phyloP scores from a whole-genome alignment of 2,329 filamentous ascomycete species.

The Cercospora sp. region DNA sequence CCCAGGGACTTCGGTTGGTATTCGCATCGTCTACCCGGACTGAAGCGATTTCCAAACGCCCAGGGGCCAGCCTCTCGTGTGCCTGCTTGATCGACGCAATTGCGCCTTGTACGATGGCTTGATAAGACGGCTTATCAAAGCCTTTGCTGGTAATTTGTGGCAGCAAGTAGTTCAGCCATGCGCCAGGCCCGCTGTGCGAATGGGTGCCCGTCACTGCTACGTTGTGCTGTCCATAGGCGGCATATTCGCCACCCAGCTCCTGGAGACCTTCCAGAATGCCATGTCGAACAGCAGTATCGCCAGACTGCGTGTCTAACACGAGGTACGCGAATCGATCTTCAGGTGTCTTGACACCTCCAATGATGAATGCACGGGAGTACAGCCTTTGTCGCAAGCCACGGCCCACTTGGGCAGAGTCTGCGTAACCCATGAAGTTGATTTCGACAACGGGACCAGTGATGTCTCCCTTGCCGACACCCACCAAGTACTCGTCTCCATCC shows the following conservation, averaged over 20 bases:
- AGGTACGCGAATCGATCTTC: slow-evolving; percentile 80
- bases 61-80: slow-evolving; percentile 69
- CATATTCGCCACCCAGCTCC: slow-evolving; percentile 69
- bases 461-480: slow-evolving; percentile 71
- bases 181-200: slow-evolving; percentile 86
- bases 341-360: slow-evolving; percentile 66
- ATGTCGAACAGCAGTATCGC: slow-evolving; percentile 83
- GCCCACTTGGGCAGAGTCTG: slow-evolving; percentile 77
- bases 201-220: slow-evolving; percentile 90
- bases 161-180: slow-evolving; percentile 91
- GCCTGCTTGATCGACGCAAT: slow-evolving; percentile 78
- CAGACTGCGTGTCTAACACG: slow-evolving; percentile 81
- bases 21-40: slow-evolving; percentile 73
- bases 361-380: slow-evolving; percentile 85
- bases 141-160: slow-evolving; percentile 87
- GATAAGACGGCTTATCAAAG: slow-evolving; percentile 82
- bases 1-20: slow-evolving; percentile 83
- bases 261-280: slow-evolving; percentile 78
- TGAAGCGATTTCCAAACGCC: slow-evolving; percentile 68
- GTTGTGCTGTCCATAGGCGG: slow-evolving; percentile 74
- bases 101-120: slow-evolving; percentile 84
- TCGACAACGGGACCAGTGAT: slow-evolving; percentile 83
- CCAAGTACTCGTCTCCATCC: slow-evolving; percentile 51
- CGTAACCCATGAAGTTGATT: slow-evolving; percentile 89
- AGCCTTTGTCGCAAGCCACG: slow-evolving; percentile 82